These are phyloP conservation scores for Sclerotinia nivalis DNA, from an alignment of 2,329 filamentous ascomycete genomes.

Conservation along the genomic window DNA sequence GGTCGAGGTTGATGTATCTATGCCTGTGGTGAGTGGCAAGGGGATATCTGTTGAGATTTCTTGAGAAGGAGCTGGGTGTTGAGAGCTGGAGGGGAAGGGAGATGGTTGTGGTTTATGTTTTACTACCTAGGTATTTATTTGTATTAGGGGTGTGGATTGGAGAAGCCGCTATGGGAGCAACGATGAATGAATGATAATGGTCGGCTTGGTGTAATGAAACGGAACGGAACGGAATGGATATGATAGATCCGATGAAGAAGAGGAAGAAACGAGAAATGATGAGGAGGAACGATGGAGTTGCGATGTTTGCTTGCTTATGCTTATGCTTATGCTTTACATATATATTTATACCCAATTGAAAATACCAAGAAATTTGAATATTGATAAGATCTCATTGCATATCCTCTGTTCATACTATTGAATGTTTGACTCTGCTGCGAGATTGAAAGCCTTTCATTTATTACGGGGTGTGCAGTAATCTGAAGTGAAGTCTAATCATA, in stretches of 20 bases:
- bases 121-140: background rate
- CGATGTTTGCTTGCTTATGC: constrained; percentile 8
- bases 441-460: too few species aligned
- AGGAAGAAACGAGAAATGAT: background rate
- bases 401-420: too few species aligned
- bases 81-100: background rate
- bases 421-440: too few species aligned
- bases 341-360: constrained; percentile 18
- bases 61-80: background rate
- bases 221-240: background rate
- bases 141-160: background rate
- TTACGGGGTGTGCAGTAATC: background rate
- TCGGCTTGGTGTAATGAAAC: background rate
- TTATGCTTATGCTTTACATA: constrained; percentile 1
- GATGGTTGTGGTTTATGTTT: background rate
- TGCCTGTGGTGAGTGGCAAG: background rate
- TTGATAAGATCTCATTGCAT: background rate
- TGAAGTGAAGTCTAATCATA: too few species aligned
- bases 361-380: constrained; percentile 11
- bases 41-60: constrained; percentile 18
- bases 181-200: background rate
- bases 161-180: too few species aligned
- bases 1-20: background rate
- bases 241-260: background rate
- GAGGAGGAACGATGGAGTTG: background rate